Evolutionary conservation across 306 rosid genomes (phyloP), one percentile per base, ranked within the genome.

Genomic region (Quillaja saponaria): DNA sequence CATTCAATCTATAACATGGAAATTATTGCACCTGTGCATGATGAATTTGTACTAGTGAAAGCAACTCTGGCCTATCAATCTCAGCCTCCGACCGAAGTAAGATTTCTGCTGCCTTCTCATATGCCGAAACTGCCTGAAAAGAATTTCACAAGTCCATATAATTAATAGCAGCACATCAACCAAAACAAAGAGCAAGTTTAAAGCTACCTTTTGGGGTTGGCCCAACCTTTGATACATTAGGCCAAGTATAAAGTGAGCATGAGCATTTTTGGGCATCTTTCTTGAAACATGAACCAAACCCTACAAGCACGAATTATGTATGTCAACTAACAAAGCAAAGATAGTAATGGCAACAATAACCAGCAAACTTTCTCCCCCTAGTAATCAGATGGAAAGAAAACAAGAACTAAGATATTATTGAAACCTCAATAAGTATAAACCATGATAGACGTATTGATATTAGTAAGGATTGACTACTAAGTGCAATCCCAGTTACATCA

Each of bases 241-340:
- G 65, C 98, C 98, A 59, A 88, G 95, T 34, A 92, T 82, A 77
- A 86, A 91, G 79, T 92, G 98, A 60, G 98, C 92, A 81, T 88
- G 98, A 62, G 98, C 98, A 79, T 92, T 92, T 80, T 92, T 92
- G 7, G 96, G 90, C 89, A 89, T 92, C 83, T 86, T 86, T 77
- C 90, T 85, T 48, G 96, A 84, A 56, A 92, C 98, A 74, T 92
- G 98, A 77, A 84, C 92, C 84, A 92, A 84, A 50, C 96, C 98
- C 98, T 92, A 67, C 55, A 74, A 65, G 59, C 63, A 78, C 50
- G 9, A 73, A 69, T 67, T n/a, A 39, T 65, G 59, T 66, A 49
- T 8, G 49, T 75, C 33, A 37, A 13, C 33, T 9, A 68, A 49
- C 50, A 68, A 20, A 18, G 17, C 41, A 47, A 50, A 21, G 10